These are phyloP conservation scores for Picea sitchensis DNA, from an alignment of 75 land plant genomes.

Conservation along the genomic window DNA sequence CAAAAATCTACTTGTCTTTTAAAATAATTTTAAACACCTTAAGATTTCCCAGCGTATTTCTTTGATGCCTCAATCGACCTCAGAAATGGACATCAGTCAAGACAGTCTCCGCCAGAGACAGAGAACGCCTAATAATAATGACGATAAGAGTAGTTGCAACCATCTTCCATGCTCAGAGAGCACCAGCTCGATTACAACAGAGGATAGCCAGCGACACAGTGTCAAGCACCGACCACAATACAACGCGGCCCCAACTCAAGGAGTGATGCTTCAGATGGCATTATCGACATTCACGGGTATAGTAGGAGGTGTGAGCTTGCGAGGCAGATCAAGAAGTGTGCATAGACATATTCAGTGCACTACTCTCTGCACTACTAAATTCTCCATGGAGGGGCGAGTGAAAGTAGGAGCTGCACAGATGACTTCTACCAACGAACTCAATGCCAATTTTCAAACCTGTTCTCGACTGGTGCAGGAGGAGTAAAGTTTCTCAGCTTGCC, in stretches of 20 bases:
- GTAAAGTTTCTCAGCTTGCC: constrained; percentile 86
- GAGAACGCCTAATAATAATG: too few species aligned
- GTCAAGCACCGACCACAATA: background rate
- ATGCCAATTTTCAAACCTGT: constrained; percentile 76
- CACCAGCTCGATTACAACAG: background rate
- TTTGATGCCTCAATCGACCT: too few species aligned
- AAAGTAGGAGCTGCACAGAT: constrained; percentile 94
- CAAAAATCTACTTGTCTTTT: too few species aligned
- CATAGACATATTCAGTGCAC: too few species aligned
- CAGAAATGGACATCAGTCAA: too few species aligned
- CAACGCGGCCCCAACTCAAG: too few species aligned
- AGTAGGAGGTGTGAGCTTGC: background rate
- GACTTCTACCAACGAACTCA: constrained; percentile 80
- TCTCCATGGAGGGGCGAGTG: constrained; percentile 33
- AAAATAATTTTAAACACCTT: too few species aligned
- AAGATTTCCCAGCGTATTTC: too few species aligned
- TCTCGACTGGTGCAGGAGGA: constrained; percentile 81
- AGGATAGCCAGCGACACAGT: background rate
- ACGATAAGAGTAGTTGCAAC: too few species aligned
- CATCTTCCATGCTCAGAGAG: background rate
- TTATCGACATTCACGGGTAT: background rate
- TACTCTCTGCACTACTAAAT: background rate
- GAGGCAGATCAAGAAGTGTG: background rate
- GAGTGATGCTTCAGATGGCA: background rate
- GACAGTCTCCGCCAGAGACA: too few species aligned